Conservation (phyloP, 1,139 yeast genomes). For the Magnusiomyces magnusii region DNA sequence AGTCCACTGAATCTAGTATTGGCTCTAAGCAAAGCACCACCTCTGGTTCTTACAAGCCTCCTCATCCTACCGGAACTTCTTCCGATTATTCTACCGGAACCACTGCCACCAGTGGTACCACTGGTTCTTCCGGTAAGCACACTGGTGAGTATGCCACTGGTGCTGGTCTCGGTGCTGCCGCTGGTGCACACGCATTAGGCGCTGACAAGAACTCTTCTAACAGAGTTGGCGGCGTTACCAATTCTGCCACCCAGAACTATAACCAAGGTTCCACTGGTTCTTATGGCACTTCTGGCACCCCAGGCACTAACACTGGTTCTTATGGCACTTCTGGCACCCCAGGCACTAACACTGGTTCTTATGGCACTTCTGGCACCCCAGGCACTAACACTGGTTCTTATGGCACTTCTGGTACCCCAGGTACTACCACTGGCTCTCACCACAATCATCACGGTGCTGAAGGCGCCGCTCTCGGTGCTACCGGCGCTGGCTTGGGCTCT, state of each 20-base stretch:
- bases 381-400: slow-evolving; percentile 6
- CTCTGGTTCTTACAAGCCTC: slow-evolving; percentile 6
- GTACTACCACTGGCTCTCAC: slow-evolving; percentile 5
- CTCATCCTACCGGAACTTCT: slow-evolving; percentile 8
- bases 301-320: slow-evolving; percentile 7
- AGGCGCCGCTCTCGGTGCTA: slow-evolving; percentile 10
- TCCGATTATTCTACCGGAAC: slow-evolving; percentile 1
- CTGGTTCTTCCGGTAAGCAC: neutral
- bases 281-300: neutral
- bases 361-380: neutral
- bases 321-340: slow-evolving; percentile 5
- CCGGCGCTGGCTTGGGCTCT: slow-evolving; percentile 11
- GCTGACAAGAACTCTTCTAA: neutral
- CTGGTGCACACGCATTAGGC: neutral
- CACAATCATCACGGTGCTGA: neutral
- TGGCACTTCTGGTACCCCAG: slow-evolving; percentile 4
- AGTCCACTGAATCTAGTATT: slow-evolving; percentile 4
- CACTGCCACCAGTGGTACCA: neutral
- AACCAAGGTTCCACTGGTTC: neutral
- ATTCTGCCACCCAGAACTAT: slow-evolving; percentile 5
- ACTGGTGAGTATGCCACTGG: neutral
- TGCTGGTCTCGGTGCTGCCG: neutral
- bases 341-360: slow-evolving; percentile 4
- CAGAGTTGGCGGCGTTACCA: slow-evolving; percentile 7
- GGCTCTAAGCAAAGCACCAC: slow-evolving; percentile 11